Base-by-base conservation (phyloP, 257 asterid species). In the Primulina eburnea region DNA sequence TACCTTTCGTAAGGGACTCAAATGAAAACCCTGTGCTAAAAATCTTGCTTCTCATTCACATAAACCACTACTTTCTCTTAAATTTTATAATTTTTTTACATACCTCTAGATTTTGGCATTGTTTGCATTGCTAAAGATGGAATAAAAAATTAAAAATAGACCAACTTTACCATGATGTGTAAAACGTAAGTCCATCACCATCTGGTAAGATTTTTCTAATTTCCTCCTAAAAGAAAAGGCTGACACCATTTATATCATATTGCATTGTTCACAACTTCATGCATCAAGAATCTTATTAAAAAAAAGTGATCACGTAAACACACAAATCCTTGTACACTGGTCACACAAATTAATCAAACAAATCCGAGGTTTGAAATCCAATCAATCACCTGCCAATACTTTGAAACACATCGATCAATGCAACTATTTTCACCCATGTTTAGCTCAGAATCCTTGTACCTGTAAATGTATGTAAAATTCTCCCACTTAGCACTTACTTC, bases 341-440 rank as follows among this genome's bases (percentile, higher is more conserved):
- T 38, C 28, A 20, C 40, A 7, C 17, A 57, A 28, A 21, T 57
- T 28, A 6, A 35, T 58, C 28, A 55, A 40, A 47, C 11, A 47
- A 37, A 34, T 7, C 43, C 1, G n/a, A 16, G 7, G 56, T 17
- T 16, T 4, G 20, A 47, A 47, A 14, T 16, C 20, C 2, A 16
- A 47, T 17, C 6, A 26, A 40, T 73, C 67, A 84, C 89, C 89
- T 84, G 89, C 87, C 85, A 79, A 72, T 84, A 84, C 64, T 84
- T 84, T 6, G 89, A 77, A 67, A 84, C 89, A 21, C 89, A 84
- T 0, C 82, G 80, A 37, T 84, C 89, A 62, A 82, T 82, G 79
- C 89, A 84, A 68, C 77, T 77, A 67, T 84, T 82, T 73, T 84
- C 89, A 34, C 83, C 87, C 89, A 84, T 82, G 79, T 84, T 84